phyloP scores from a whole-genome alignment of 106 monocot species.

The Acorus gramineus region DNA sequence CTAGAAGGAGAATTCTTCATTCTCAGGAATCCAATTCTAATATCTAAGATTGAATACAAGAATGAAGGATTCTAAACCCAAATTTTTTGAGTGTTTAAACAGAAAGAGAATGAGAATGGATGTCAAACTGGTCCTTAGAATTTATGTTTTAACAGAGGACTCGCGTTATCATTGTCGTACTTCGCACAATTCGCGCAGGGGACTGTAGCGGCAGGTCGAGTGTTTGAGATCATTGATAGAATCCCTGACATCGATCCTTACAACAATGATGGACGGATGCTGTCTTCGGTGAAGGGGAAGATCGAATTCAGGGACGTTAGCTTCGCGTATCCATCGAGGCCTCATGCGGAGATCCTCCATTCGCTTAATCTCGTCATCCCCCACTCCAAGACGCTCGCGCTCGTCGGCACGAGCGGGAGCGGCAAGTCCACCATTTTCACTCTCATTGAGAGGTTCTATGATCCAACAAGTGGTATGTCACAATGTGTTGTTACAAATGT shows the following conservation, averaged over 20 bases:
- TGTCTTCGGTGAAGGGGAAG: constrained; percentile 9
- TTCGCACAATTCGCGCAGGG: constrained; percentile 35
- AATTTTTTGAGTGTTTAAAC: no score
- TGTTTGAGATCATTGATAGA: constrained; percentile 36
- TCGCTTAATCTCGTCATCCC: constrained; percentile 23
- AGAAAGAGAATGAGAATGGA: no score
- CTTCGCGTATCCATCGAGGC: constrained; percentile 31
- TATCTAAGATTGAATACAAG: no score
- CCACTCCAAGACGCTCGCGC: constrained; percentile 20
- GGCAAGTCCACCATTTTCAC: constrained; percentile 44
- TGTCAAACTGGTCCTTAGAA: no score
- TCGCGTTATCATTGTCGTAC: constrained; percentile 28
- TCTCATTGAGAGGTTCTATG: constrained; percentile 40
- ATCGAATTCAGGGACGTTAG: constrained; percentile 24
- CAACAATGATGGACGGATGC: constrained; percentile 1
- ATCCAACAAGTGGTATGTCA: constrained; percentile 21
- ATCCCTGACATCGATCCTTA: constrained; percentile 29
- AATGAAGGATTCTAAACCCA: no score
- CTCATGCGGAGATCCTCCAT: constrained; percentile 11
- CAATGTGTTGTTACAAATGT: neutral
- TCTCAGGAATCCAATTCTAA: no score
- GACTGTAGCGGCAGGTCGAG: constrained; percentile 24
- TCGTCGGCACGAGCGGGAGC: constrained; percentile 31
- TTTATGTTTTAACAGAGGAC: constrained; percentile 7
- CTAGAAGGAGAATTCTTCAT: no score